Evolutionary conservation across 306 rosid genomes (phyloP).

Genomic region (Prunus kanzakura): DNA sequence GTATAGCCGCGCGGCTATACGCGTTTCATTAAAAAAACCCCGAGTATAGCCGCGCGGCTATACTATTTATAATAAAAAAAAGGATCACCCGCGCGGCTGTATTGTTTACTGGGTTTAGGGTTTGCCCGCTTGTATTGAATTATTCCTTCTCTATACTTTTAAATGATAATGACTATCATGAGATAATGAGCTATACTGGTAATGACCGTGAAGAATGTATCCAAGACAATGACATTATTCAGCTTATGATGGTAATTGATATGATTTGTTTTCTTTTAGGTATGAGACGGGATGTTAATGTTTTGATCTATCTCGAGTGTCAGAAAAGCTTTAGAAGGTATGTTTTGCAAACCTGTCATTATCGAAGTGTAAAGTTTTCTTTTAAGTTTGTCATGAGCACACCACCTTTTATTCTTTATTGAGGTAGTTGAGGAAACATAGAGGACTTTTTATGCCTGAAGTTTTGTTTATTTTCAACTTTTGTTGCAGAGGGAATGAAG

Average conservation of each 20-base stretch:
- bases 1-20: too few species aligned
- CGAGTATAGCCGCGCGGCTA: too few species aligned
- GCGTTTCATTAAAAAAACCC: too few species aligned
- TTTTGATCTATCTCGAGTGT: conserved; percentile 68
- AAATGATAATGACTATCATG: not conserved
- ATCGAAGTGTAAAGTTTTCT: not conserved
- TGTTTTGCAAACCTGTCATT: conserved; percentile 6
- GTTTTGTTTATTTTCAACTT: not conserved
- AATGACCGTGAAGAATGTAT: not conserved
- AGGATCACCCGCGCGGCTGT: too few species aligned
- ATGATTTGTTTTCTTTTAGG: conserved; percentile 44
- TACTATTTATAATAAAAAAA: too few species aligned
- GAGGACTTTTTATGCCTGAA: not conserved
- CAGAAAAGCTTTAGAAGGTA: conserved; percentile 77
- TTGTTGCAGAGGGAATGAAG: conserved; percentile 79
- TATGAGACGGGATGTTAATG: conserved; percentile 76
- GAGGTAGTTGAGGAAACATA: not conserved
- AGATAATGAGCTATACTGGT: not conserved
- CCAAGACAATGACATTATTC: not conserved
- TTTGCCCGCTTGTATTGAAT: not conserved
- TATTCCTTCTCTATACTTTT: not conserved
- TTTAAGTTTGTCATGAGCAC: not conserved
- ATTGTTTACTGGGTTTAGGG: not conserved
- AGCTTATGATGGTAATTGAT: not conserved
- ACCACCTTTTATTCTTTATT: not conserved